Evolutionary conservation across 768 basidiomycete species (phyloP), one percentile per base, ranked within the genome.

Genomic region (Psilocybe sp.): DNA sequence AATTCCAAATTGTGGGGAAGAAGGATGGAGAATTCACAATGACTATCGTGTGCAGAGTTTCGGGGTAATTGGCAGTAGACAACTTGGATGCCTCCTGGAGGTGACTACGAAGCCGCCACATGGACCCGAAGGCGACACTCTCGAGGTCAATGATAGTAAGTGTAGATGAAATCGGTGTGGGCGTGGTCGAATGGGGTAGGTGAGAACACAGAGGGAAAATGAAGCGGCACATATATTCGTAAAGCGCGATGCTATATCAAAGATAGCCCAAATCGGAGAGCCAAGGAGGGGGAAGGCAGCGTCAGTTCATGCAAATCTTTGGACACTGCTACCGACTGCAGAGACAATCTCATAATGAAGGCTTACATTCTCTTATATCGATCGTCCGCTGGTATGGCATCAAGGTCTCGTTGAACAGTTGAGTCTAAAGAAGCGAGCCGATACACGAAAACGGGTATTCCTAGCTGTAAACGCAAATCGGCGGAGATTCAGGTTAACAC

Each of bases 1-100:
- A 92, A 31, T 76, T 77, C 90, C 90, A 93, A 9, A 92, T 72
- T 1, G 84, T 88, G 2, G 85, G 80, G 65, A 93, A 93, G 73
- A 91, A 93, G 0, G 81, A 72, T 0, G 92, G 91, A 0, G 89
- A 83, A 55, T 92, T 92, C 47, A 93, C 82, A 47, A 93, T 67
- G 10, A 75, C 83, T 57, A 85, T 79, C 33, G 77, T 75, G 57
- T 77, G 70, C 37, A 91, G 70, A 0, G 88, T 89, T 65, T 92
- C 90, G 1, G 90, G 89, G 62, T 92, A 92, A 58, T 90, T 85
- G 7, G 86, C 87, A 0, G 86, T 88, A 0, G 87, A 87, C 37
- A 92, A 75, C 15, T 70, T 70, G 5, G 85, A 84, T 0, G 90
- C 87, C 60, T 91, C 84, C 55, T 88, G 84, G 14, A 92, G 78